A percentile compares a stretch with the other conserved stretches of the same genome.
These are phyloP conservation scores for Botrytis porri DNA, from an alignment of 2,329 filamentous ascomycete species.

Conservation along the genomic window DNA sequence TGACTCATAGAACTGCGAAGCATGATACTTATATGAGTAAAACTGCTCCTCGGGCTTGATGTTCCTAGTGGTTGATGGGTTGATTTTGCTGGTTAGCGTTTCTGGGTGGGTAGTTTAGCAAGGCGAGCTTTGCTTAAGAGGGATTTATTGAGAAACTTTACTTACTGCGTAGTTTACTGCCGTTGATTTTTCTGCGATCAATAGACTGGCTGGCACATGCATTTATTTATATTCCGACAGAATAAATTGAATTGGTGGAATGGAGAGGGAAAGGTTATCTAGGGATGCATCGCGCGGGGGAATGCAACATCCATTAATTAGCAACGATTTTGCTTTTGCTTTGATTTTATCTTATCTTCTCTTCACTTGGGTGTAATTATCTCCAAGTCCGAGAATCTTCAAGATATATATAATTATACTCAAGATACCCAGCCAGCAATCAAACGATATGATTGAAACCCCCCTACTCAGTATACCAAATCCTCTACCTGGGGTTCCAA, in stretches of 20 bases:
- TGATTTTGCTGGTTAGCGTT: not conserved
- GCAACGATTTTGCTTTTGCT: not conserved
- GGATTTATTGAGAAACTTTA: not conserved
- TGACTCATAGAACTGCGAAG: constrained; percentile 3
- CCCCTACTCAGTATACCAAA: not conserved
- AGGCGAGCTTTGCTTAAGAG: not conserved
- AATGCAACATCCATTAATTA: not conserved
- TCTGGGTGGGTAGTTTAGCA: not conserved
- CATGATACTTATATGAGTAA: constrained; percentile 16
- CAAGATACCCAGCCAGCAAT: not conserved
- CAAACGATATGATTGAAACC: not conserved
- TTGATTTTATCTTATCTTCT: not conserved
- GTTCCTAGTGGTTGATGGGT: not conserved
- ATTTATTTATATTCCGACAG: not conserved
- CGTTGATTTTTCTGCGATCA: not conserved
- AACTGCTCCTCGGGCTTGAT: not conserved
- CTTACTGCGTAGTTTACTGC: not conserved
- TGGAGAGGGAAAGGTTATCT: not conserved
- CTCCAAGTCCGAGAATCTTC: not conserved
- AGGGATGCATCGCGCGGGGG: not conserved
- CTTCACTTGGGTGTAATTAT: not conserved
- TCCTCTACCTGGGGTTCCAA: not conserved
- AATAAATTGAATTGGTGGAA: not conserved
- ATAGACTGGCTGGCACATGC: not conserved
- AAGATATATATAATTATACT: not conserved